Base-by-base conservation (phyloP, 257 asterid genomes). In the Solanum piurae region DNA sequence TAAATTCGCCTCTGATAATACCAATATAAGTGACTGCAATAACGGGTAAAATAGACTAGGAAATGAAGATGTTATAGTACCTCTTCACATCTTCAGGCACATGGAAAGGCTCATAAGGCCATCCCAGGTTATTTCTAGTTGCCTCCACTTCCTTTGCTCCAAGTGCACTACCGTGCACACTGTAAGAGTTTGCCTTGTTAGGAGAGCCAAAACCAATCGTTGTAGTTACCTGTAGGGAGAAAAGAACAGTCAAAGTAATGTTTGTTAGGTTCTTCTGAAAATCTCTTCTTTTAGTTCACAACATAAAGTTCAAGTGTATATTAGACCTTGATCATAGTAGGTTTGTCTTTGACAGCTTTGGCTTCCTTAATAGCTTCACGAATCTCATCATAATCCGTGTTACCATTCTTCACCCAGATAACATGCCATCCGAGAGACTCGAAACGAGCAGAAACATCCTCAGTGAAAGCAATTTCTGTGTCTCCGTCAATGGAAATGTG, bases 361-460 rank as follows among this genome's bases (percentile, higher is more conserved):
- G 99, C 99, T 91, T 95, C 99, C 92, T 95, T 89, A 86, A 95
- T 94, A 87, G 99, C 99, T 79, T 96, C 96, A 89, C 99, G 99
- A 60, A 97, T 95, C 60, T 97, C 99, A 93, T 97, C 98, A 86
- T 94, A 95, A 72, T 98, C 99, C 21, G 91, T 94, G 93, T 97
- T 97, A 44, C 99, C 99, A 18, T 94, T 95, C 98, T 95, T 95
- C 85, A 97, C 99, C 98, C 98, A 95, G 88, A 95, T 95, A 18
- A 97, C 96, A 86, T 97, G 99, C 99, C 99, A 97, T 12, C 99
- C 98, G 85, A 97, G 98, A 89, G 89, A 94, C 92, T 97, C 99
- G 77, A 95, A 95, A 85, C 99, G 99, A 84, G 93, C 85, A 4
- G 93, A 94, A 16, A 93, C 99, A 12, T 14, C 92, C 94, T 97